Percentiles rank a stretch among this genome's conserved stretches.
phyloP scores from a whole-genome alignment of 1,139 yeast genomes.

The Nakaseomyces bracarensis region DNA sequence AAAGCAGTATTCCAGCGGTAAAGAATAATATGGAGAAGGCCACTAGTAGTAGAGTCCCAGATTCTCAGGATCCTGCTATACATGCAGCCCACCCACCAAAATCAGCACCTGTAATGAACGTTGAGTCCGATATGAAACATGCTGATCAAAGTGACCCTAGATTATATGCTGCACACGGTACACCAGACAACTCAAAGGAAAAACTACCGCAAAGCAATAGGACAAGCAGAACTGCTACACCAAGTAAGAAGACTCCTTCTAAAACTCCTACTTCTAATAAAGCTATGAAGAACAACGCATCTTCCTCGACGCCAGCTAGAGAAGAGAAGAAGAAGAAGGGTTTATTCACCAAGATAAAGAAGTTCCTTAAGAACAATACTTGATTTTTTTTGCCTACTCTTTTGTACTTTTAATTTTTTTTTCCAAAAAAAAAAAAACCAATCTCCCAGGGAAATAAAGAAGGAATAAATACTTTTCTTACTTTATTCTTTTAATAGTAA shows the following conservation, averaged over 20 bases:
- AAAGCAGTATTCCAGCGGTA: too few species aligned
- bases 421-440: too few species aligned
- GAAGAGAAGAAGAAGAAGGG: conserved; percentile 8
- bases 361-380: conserved; percentile 2
- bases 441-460: too few species aligned
- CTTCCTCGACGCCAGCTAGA: conserved; percentile 1
- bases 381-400: too few species aligned
- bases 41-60: too few species aligned
- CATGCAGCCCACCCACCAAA: conserved; percentile 1
- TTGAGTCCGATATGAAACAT: neutral
- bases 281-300: neutral
- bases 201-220: neutral
- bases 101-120: neutral
- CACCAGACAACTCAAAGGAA: neutral
- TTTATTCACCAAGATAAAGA: conserved; percentile 7
- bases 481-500: too few species aligned
- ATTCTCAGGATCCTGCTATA: neutral
- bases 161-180: neutral
- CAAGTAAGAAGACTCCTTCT: conserved; percentile 1
- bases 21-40: too few species aligned
- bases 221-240: neutral
- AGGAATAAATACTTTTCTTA: too few species aligned
- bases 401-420: too few species aligned
- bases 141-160: conserved; percentile 3
- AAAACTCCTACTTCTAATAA: conserved; percentile 4